Conservation (phyloP, 257 asterid genomes). For the Verbascum thapsus region DNA sequence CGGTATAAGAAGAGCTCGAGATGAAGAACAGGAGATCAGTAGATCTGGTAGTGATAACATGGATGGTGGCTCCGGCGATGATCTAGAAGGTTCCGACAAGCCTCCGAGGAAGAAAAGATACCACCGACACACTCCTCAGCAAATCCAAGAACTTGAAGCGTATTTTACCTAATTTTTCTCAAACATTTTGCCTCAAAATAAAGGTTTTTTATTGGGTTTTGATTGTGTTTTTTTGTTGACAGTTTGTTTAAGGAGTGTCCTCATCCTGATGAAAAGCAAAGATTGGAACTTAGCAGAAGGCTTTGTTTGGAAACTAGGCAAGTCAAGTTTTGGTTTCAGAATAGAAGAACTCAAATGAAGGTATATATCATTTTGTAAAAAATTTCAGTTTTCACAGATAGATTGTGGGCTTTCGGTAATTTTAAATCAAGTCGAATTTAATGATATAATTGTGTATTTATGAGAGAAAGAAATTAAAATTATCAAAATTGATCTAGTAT, state of each 20-base stretch:
- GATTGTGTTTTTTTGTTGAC: neutral
- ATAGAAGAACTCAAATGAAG: constrained; percentile 97
- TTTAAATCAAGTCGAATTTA: too few species aligned
- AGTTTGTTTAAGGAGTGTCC: constrained; percentile 97
- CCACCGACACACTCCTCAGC: constrained; percentile 99
- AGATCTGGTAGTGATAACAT: constrained; percentile 98
- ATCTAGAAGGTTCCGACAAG: constrained; percentile 71
- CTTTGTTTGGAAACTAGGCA: constrained; percentile 80
- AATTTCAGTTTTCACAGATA: too few species aligned
- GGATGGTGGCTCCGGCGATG: constrained; percentile 91
- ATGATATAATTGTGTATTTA: too few species aligned
- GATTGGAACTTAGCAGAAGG: constrained; percentile 85
- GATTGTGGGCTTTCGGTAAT: too few species aligned
- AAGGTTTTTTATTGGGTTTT: constrained; percentile 5
- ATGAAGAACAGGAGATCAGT: constrained; percentile 88
- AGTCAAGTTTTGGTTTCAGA: constrained; percentile 95
- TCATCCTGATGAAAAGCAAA: constrained; percentile 96
- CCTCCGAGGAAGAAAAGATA: constrained; percentile 88
- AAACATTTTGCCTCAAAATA: neutral
- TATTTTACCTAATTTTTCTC: constrained; percentile 22
- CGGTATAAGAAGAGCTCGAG: constrained; percentile 67
- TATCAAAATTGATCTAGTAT: too few species aligned
- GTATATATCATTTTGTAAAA: constrained; percentile 41
- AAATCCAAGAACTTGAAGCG: constrained; percentile 96
- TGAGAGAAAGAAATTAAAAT: too few species aligned